Conservation (phyloP, 371 early-diverging fungal genomes). For the Mortierella sp. region DNA sequence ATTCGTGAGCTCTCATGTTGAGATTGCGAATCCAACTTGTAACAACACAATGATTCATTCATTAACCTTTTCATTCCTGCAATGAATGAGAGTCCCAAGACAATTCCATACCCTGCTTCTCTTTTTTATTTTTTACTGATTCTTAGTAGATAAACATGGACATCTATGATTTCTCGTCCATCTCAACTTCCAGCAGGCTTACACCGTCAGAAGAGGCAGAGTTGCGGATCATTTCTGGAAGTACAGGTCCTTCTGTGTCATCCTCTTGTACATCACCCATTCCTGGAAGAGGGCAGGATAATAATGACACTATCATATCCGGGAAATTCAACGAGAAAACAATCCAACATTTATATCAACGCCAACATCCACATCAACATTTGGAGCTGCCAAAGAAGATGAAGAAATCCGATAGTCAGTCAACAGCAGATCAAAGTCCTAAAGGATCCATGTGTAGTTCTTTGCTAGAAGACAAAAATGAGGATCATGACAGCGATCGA, state of each 20-base stretch:
- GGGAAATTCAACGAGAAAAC: neutral
- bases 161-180: constrained; percentile 7
- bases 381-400: too few species aligned
- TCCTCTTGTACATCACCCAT: neutral
- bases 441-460: neutral
- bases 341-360: neutral
- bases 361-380: too few species aligned
- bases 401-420: too few species aligned
- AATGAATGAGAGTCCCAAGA: neutral
- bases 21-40: neutral
- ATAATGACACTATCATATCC: neutral
- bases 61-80: too few species aligned
- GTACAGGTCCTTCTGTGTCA: neutral
- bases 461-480: neutral
- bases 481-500: neutral
- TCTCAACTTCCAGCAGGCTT: constrained; percentile 30
- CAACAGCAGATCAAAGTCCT: too few species aligned
- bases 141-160: constrained; percentile 10
- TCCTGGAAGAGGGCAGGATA: neutral
- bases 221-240: constrained; percentile 4
- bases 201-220: constrained; percentile 30
- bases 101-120: too few species aligned
- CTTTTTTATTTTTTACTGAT: too few species aligned
- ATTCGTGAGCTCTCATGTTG: constrained; percentile 17
- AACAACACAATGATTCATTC: neutral